These are phyloP conservation scores for Petunia secreta DNA, from an alignment of 257 asterid genomes.

Conservation along the genomic window DNA sequence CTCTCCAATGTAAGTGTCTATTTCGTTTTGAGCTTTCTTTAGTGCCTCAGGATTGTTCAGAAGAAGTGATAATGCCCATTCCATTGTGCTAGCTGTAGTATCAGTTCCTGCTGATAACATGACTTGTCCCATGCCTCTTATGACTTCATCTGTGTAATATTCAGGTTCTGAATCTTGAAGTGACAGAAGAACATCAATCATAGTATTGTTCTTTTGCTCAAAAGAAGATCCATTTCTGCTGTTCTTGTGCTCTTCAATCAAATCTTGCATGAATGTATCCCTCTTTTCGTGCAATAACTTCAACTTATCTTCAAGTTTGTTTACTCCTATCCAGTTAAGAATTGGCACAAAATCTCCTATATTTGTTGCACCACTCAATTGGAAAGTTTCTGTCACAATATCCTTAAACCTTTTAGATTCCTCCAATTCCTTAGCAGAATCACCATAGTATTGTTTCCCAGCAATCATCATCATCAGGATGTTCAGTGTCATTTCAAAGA, in stretches of 20 bases:
- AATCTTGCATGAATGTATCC: conserved; percentile 47
- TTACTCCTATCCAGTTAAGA: conserved; percentile 39
- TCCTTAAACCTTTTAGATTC: conserved; percentile 38
- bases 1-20: conserved; percentile 40
- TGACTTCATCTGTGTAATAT: conserved; percentile 39
- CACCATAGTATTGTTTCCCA: conserved; percentile 44
- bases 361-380: conserved; percentile 32
- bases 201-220: conserved; percentile 26
- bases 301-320: conserved; percentile 36
- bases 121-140: conserved; percentile 34
- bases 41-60: conserved; percentile 57
- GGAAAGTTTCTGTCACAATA: conserved; percentile 34
- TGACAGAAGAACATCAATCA: conserved; percentile 50
- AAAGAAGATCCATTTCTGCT: neutral
- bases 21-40: conserved; percentile 53
- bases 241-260: conserved; percentile 41
- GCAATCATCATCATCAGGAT: conserved; percentile 52
- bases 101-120: conserved; percentile 62
- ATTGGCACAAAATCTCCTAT: conserved; percentile 44
- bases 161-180: conserved; percentile 48
- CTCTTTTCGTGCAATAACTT: conserved; percentile 39
- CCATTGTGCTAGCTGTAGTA: conserved; percentile 59
- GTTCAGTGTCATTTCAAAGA: conserved; percentile 44
- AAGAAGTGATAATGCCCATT: conserved; percentile 64
- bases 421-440: conserved; percentile 30